Evolutionary conservation across 2,329 filamentous ascomycete genomes (phyloP).

Genomic region (Apiospora arundinis): DNA sequence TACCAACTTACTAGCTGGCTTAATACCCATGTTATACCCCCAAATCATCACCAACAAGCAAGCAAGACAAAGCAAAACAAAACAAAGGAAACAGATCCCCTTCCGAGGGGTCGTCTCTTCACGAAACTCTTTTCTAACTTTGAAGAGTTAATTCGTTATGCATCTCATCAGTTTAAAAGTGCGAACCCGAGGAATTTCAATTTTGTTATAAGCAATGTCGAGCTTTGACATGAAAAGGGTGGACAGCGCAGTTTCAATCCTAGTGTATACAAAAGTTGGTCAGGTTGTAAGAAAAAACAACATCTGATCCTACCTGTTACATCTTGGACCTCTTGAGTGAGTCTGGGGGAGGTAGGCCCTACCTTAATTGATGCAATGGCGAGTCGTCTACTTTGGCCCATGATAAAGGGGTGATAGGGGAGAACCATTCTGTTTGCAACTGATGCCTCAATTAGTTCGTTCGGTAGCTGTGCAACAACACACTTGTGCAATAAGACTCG

Average conservation of each 20-base stretch:
- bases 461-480: not conserved
- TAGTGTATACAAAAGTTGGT: no score
- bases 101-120: not conserved
- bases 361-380: not conserved
- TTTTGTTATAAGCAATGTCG: no score
- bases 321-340: no score
- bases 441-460: not conserved
- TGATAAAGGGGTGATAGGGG: not conserved
- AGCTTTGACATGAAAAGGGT: not conserved
- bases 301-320: not conserved
- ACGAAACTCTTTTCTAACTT: not conserved
- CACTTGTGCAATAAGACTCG: not conserved
- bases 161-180: not conserved
- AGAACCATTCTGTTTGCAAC: not conserved
- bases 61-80: no score
- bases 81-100: not conserved
- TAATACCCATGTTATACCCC: slow-evolving; percentile 8
- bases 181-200: no score
- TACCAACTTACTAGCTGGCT: not conserved
- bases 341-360: no score
- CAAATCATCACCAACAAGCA: not conserved
- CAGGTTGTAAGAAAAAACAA: no score
- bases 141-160: not conserved
- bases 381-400: not conserved
- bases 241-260: not conserved